Conservation (phyloP, 2,329 filamentous ascomycete genomes). For the Sphaerulina vaccinii region DNA sequence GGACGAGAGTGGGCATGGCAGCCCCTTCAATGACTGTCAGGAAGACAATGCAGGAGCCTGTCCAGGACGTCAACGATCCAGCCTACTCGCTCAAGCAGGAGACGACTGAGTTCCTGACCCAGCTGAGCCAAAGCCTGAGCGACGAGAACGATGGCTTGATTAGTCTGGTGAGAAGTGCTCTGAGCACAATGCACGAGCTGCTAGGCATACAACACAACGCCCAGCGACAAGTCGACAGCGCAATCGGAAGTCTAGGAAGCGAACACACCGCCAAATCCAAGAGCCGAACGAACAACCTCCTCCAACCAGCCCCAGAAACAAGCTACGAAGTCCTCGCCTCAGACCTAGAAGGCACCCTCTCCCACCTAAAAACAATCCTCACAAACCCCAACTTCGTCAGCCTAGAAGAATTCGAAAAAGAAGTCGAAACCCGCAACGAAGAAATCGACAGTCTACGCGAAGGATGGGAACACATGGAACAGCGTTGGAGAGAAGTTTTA, state of each 20-base stretch:
- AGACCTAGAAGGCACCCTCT: slow-evolving; percentile 74
- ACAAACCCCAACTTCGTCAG: slow-evolving; percentile 97
- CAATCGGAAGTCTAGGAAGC: slow-evolving; percentile 34
- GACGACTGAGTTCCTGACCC: slow-evolving; percentile 86
- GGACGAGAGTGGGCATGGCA: slow-evolving; percentile 46
- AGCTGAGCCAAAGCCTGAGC: slow-evolving; percentile 76
- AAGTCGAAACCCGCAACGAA: slow-evolving; percentile 87
- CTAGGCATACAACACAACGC: slow-evolving; percentile 52
- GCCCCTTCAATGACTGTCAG: slow-evolving; percentile 52
- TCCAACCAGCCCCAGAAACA: slow-evolving; percentile 51
- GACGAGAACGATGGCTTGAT: slow-evolving; percentile 89
- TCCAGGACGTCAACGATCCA: slow-evolving; percentile 52
- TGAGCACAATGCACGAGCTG: slow-evolving; percentile 66
- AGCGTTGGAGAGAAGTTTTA: slow-evolving; percentile 84
- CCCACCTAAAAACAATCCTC: slow-evolving; percentile 77
- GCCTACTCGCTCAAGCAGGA: slow-evolving; percentile 75
- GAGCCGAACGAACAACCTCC: slow-evolving; percentile 29
- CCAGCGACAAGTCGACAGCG: slow-evolving; percentile 33
- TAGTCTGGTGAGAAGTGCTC: slow-evolving; percentile 66
- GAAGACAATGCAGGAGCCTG: slow-evolving; percentile 45
- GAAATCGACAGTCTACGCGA: slow-evolving; percentile 80
- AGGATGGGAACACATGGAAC: slow-evolving; percentile 93
- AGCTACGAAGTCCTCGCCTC: slow-evolving; percentile 67
- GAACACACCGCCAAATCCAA: slow-evolving; percentile 25
- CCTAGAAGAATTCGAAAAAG: slow-evolving; percentile 88